Evolutionary conservation across 2,329 filamentous ascomycete genomes (phyloP), one percentile per base, ranked within the genome.

Genomic region (Nothopassalora personata): DNA sequence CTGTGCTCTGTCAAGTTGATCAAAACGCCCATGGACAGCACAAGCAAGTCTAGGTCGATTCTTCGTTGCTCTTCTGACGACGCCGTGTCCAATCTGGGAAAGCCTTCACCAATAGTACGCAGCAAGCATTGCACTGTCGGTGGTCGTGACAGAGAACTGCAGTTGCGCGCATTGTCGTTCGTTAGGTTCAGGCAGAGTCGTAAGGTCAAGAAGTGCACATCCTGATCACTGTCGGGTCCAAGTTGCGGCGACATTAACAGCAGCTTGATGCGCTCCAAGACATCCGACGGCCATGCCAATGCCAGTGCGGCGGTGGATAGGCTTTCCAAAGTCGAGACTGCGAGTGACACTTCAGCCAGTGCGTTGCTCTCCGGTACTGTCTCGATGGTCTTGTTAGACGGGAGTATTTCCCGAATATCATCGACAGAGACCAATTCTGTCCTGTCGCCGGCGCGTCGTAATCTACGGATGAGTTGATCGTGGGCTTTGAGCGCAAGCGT

Each of bases 1-100:
- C 86, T 91, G 70, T 90, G 87, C 71, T 96, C 91, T 8, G 90
- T 84, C 56, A 97, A 83, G 68, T 97, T 97, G 73, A 96, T 96
- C 74, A 93, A 83, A 23, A 90, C 84, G 0, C 91, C 92, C 43
- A 96, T 78, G 54, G 89, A 83, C 46, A 97, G 80, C 52, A 96
- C 83, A 13, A 96, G 80, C 52, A 84, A 82, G 65, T 96, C 88
- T 55, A 92, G 76, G 58, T 71, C 64, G 34, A 72, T 67, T 11
- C 86, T 77, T 9, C 88, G 75, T 8, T 78, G 77, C 53, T 80
- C 79, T n/a, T 83, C 79, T 31, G 76, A 73, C 5, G 60, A 19
- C 8, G 63, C 57, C 31, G 60, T 47, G 30, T 27, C 27, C n/a
- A 72, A 58, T 13, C 31, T 34, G 5, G 53, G 30, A 54, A 73